Evolutionary conservation across 495 filamentous ascomycete species (phyloP), one percentile per base, ranked within the genome.

Genomic region (Aspergillus wentii): DNA sequence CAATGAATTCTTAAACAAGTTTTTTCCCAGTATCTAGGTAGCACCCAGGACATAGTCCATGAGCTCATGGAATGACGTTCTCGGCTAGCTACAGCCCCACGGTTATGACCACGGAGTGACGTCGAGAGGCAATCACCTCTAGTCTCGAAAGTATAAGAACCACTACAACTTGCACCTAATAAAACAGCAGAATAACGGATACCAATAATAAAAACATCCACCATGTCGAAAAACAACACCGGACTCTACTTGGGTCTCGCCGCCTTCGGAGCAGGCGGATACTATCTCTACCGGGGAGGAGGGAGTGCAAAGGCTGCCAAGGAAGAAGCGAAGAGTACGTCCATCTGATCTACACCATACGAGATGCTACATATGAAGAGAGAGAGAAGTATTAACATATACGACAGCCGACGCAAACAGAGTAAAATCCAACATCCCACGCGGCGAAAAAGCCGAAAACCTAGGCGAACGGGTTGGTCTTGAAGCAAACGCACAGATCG

Each of bases 241-340:
- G 72, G 75, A 25, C 48, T 82, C 33, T 67, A 72, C 48, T 46
- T 86, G 27, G 86, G 79, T 43, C 52, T 79, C 33, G 74, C 69
- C 10, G 82, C 74, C 29, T 84, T 74, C 13, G 83, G 78, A 39
- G 78, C 77, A 26, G 71, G 77, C 29, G 91, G 83, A 11, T 96
- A 96, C 75, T 98, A 97, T 71, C 72, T 97, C 36, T 97, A 95
- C 66, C 72, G 66, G 16, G 86, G 91, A 1, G 89, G 90, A 34
- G 92, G 92, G 23, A 72, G 83, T 56, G 76, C 86, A n/a, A 80
- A 83, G 41, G 76, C 75, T 18, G 91, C 91, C 8, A 75, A 84
- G 72, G 85, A 90, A 69, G 63, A 89, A 43, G 71, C 85, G 46
- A 87, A 94, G 69, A 72, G 92, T 95, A 62, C 34, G 72, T 40